Conservation (phyloP, 2,329 filamentous ascomycete genomes). For the Talaromyces sp. region DNA sequence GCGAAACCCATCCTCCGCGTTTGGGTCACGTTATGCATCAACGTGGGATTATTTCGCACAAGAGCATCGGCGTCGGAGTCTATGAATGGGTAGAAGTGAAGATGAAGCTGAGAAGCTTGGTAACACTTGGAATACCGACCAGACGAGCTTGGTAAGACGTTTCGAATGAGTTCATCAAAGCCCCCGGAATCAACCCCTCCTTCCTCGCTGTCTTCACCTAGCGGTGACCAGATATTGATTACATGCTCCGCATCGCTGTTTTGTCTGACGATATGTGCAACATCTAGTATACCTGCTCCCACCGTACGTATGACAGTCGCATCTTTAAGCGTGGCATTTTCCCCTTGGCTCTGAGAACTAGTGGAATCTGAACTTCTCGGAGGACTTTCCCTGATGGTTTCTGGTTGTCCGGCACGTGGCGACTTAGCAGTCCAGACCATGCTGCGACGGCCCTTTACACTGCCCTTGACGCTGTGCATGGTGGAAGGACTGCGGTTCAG, state of each 20-base stretch:
- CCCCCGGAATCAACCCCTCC: slow-evolving; percentile 57
- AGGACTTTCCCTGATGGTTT: slow-evolving; percentile 27
- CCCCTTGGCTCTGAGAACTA: slow-evolving; percentile 20
- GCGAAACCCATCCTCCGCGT: slow-evolving; percentile 91
- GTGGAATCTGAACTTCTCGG: slow-evolving; percentile 24
- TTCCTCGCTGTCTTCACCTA: slow-evolving; percentile 54
- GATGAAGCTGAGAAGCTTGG: slow-evolving; percentile 68
- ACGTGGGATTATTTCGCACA: slow-evolving; percentile 79
- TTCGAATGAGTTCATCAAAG: slow-evolving; percentile 68
- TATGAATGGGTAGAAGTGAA: slow-evolving; percentile 73
- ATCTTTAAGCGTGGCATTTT: slow-evolving; percentile 29
- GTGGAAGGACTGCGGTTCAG: slow-evolving; percentile 24
- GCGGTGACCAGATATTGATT: slow-evolving; percentile 69
- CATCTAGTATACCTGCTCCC: slow-evolving; percentile 69
- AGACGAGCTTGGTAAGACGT: slow-evolving; percentile 67
- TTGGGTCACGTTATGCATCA: slow-evolving; percentile 73
- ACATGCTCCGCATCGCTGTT: slow-evolving; percentile 68
- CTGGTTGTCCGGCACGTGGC: slow-evolving; percentile 26
- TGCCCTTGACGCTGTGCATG: slow-evolving; percentile 32
- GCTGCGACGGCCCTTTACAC: slow-evolving; percentile 38
- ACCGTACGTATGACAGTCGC: slow-evolving; percentile 58
- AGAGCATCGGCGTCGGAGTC: slow-evolving; percentile 72
- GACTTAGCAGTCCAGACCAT: slow-evolving; percentile 39
- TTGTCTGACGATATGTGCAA: slow-evolving; percentile 69
- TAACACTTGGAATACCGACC: slow-evolving; percentile 69